These are phyloP conservation scores for Globisporangium emineosum DNA, from an alignment of 352 stramenopile genomes.

Conservation along the genomic window DNA sequence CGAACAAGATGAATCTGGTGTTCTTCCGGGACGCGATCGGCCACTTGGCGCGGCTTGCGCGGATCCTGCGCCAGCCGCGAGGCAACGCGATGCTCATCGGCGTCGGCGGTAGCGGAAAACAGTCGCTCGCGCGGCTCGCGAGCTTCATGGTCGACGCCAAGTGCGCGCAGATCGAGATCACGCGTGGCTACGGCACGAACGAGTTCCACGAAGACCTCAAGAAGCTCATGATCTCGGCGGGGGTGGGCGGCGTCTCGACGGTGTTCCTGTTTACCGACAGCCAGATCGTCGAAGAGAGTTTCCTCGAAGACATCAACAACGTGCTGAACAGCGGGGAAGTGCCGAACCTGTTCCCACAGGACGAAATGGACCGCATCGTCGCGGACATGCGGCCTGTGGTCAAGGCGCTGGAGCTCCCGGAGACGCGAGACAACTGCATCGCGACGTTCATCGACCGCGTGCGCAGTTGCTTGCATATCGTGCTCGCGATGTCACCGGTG, in stretches of 20 bases:
- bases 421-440: slow-evolving; percentile 91
- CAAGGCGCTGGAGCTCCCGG: slow-evolving; percentile 83
- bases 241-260: slow-evolving; percentile 72
- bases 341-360: slow-evolving; percentile 91
- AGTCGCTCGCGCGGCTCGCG: slow-evolving; percentile 89
- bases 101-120: slow-evolving; percentile 93
- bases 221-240: slow-evolving; percentile 91
- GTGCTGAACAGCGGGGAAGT: slow-evolving; percentile 96
- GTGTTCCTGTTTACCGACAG: slow-evolving; percentile 95
- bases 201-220: slow-evolving; percentile 94
- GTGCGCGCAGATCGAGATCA: slow-evolving; percentile 93
- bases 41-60: slow-evolving; percentile 85
- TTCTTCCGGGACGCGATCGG: slow-evolving; percentile 94
- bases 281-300: slow-evolving; percentile 94
- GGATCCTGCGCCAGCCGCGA: slow-evolving; percentile 90
- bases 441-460: slow-evolving; percentile 89
- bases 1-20: slow-evolving; percentile 95
- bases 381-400: slow-evolving; percentile 91
- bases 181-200: slow-evolving; percentile 82
- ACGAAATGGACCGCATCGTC: slow-evolving; percentile 94
- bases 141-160: slow-evolving; percentile 90
- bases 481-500: slow-evolving; percentile 94
- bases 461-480: slow-evolving; percentile 92
- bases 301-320: slow-evolving; percentile 97
- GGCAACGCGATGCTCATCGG: slow-evolving; percentile 96